A percentile compares a stretch with the other conserved stretches of the same genome.
These are phyloP conservation scores for Trifolium pratense DNA, from an alignment of 306 rosid species.

Conservation along the genomic window DNA sequence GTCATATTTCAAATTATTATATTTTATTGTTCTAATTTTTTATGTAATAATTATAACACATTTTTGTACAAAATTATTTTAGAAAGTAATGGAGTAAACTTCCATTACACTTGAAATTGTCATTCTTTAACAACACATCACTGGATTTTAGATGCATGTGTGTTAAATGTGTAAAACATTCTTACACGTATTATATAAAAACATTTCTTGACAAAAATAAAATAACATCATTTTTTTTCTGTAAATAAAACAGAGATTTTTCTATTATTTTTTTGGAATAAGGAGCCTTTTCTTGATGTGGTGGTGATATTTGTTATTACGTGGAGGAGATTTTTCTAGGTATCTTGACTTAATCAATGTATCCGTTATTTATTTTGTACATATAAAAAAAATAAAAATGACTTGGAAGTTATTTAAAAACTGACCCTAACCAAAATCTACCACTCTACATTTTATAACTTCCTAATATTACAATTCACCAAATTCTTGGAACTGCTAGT, in stretches of 20 bases:
- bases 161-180: too few species aligned
- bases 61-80: too few species aligned
- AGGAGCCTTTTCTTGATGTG: too few species aligned
- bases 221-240: too few species aligned
- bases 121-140: background rate
- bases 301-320: background rate
- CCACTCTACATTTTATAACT: background rate
- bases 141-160: background rate
- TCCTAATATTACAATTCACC: background rate
- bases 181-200: background rate
- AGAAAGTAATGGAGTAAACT: too few species aligned
- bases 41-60: too few species aligned
- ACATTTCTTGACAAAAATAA: too few species aligned
- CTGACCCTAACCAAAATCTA: background rate
- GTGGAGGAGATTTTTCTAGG: background rate
- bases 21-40: too few species aligned
- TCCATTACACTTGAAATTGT: too few species aligned
- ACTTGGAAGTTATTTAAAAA: background rate
- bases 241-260: too few species aligned
- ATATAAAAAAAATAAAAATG: background rate
- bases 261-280: too few species aligned
- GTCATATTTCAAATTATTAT: too few species aligned
- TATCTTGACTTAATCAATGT: background rate
- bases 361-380: background rate
- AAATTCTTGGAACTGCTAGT: background rate